Conservation (phyloP, 495 filamentous ascomycete genomes). For the Elasticomyces elasticus region DNA sequence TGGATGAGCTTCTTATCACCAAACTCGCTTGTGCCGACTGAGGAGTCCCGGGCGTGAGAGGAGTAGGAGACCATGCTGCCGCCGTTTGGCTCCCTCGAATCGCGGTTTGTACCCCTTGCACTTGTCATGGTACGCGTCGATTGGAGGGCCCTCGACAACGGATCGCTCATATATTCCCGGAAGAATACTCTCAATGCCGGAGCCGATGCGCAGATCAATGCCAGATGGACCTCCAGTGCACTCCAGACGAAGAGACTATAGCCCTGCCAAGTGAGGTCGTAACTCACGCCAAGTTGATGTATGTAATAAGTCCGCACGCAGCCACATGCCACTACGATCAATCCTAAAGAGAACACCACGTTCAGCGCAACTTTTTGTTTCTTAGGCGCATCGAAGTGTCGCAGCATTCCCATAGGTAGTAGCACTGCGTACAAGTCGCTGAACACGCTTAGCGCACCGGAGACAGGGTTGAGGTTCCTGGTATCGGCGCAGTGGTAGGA, state of each 20-base stretch:
- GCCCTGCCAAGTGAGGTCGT: conserved; percentile 11
- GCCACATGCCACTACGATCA: conserved; percentile 11
- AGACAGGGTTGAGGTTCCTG: conserved; percentile 14
- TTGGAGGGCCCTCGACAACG: not conserved
- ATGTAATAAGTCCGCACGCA: conserved; percentile 18
- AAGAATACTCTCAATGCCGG: conserved; percentile 30
- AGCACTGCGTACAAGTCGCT: conserved; percentile 28
- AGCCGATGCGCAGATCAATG: conserved; percentile 27
- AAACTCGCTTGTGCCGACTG: not conserved
- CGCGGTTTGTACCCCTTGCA: not conserved
- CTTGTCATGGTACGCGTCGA: not conserved
- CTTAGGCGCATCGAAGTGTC: conserved; percentile 11
- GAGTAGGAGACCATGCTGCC: not conserved
- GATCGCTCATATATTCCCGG: conserved; percentile 20
- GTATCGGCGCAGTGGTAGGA: conserved; percentile 21
- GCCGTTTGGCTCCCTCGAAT: not conserved
- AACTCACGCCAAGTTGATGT: not conserved
- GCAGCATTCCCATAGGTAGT: conserved; percentile 22
- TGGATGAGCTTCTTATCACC: conserved; percentile 7
- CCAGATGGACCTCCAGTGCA: conserved; percentile 26
- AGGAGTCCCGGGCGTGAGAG: not conserved
- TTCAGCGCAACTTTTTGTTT: conserved; percentile 10
- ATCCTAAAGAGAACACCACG: conserved; percentile 11
- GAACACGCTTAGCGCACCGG: conserved; percentile 17
- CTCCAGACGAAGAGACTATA: conserved; percentile 13